Percentiles rank a stretch among this genome's conserved stretches.
These are phyloP conservation scores for Chaetoscypha palmicola DNA, from an alignment of 2,329 filamentous ascomycete genomes.

Conservation along the genomic window DNA sequence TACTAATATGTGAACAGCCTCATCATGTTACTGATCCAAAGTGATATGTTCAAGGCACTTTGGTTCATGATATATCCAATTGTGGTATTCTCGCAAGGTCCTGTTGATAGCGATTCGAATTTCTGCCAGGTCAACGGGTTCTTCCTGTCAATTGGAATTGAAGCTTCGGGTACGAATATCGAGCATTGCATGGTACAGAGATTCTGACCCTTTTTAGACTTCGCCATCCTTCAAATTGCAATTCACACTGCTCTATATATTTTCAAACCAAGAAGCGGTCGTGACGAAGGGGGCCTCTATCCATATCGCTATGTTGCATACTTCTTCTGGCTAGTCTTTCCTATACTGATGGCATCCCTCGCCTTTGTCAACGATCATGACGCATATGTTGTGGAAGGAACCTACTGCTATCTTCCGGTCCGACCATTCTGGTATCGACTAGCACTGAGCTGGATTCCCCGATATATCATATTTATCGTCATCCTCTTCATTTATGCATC, in stretches of 20 bases:
- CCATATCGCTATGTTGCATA: slow-evolving; percentile 58
- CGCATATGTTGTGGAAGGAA: slow-evolving; percentile 55
- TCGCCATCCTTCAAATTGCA: slow-evolving; percentile 65
- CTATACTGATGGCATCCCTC: slow-evolving; percentile 52
- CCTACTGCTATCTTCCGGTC: slow-evolving; percentile 63
- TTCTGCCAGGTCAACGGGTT: slow-evolving; percentile 67
- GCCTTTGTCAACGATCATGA: slow-evolving; percentile 51
- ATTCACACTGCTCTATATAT: slow-evolving; percentile 68
- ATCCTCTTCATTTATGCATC: slow-evolving; percentile 60
- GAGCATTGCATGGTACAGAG: no score
- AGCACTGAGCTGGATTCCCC: slow-evolving; percentile 64
- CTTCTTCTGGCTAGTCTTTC: slow-evolving; percentile 47
- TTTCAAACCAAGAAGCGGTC: slow-evolving; percentile 45
- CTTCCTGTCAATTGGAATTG: slow-evolving; percentile 57
- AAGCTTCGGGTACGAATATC: slow-evolving; percentile 51
- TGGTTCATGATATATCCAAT: slow-evolving; percentile 62
- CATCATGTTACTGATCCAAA: slow-evolving; percentile 66
- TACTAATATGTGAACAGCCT: slow-evolving; percentile 42
- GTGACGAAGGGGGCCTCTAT: slow-evolving; percentile 58
- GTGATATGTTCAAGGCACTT: slow-evolving; percentile 62
- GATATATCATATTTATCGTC: slow-evolving; percentile 59
- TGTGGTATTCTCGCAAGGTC: slow-evolving; percentile 47
- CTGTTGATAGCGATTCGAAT: slow-evolving; percentile 41
- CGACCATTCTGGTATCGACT: slow-evolving; percentile 62
- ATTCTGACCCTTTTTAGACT: slow-evolving; percentile 43